phyloP scores from a whole-genome alignment of 164 flowering plant genomes.

The Cinnamomum chago region DNA sequence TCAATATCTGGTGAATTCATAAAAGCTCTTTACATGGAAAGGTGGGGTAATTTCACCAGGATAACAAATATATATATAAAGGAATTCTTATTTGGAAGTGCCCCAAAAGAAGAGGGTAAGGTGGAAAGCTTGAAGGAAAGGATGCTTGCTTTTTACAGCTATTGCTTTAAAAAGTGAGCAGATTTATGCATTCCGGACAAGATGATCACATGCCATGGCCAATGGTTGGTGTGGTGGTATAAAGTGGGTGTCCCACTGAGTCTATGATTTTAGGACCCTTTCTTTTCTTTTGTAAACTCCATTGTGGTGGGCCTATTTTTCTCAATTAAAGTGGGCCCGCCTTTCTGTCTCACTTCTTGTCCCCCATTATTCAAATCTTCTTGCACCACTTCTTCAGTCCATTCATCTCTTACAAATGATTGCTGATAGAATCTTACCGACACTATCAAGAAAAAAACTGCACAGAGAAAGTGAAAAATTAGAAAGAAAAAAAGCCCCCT shows the following conservation, averaged over 20 bases:
- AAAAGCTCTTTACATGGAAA: neutral
- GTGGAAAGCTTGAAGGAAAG: neutral
- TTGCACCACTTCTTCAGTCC: slow-evolving; percentile 19
- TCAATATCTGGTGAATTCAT: neutral
- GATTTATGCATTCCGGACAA: neutral
- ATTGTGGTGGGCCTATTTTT: slow-evolving; percentile 16
- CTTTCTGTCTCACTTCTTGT: slow-evolving; percentile 5
- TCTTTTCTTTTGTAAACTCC: slow-evolving; percentile 27
- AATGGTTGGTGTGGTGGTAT: neutral
- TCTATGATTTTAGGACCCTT: slow-evolving; percentile 16
- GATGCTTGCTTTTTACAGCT: neutral
- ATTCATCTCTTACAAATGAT: slow-evolving; percentile 17
- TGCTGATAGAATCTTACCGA: slow-evolving; percentile 56
- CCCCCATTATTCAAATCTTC: neutral
- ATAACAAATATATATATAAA: too few relatives aligned
- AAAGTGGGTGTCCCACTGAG: neutral
- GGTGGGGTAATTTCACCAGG: neutral
- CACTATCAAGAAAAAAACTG: slow-evolving; percentile 54
- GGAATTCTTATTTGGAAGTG: neutral
- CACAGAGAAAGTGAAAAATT: slow-evolving; percentile 10
- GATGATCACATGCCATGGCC: neutral
- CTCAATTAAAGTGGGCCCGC: neutral
- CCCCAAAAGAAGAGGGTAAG: neutral
- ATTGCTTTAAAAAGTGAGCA: neutral
- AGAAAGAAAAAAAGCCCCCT: neutral